These are phyloP conservation scores for Miamiensis avidus DNA, from an alignment of 169 alveolate species.

Conservation along the genomic window DNA sequence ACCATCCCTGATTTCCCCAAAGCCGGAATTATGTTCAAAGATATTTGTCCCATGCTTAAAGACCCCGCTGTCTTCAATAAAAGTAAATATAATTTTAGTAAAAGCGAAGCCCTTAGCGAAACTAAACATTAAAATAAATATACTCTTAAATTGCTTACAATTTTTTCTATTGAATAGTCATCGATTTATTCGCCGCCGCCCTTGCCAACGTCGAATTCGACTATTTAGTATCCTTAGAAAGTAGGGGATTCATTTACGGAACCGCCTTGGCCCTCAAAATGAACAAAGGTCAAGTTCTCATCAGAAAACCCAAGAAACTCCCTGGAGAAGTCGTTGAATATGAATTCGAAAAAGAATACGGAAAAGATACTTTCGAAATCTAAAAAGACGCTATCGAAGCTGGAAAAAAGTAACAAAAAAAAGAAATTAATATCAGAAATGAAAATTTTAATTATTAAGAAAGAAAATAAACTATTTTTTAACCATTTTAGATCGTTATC, in stretches of 20 bases:
- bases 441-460: conserved; percentile 7
- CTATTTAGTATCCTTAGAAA: conserved; percentile 59
- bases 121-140: too few relatives aligned
- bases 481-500: conserved; percentile 12
- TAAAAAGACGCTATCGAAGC: conserved; percentile 44
- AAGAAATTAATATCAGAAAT: conserved; percentile 41
- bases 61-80: conserved; percentile 31
- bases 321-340: conserved; percentile 55
- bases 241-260: conserved; percentile 75
- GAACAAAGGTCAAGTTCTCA: conserved; percentile 56
- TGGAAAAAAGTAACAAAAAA: conserved; percentile 14
- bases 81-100: background rate
- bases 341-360: conserved; percentile 58
- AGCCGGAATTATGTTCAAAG: conserved; percentile 50
- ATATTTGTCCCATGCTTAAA: conserved; percentile 44
- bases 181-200: conserved; percentile 22
- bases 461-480: background rate
- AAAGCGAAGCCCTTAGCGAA: background rate
- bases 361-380: conserved; percentile 53
- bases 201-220: conserved; percentile 44
- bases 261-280: conserved; percentile 41
- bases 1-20: conserved; percentile 51
- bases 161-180: background rate
- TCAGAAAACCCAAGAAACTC: conserved; percentile 64
- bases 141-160: background rate